Evolutionary conservation across 805 yeast genomes (phyloP).

Genomic region (Yamadazyma tumulicola): DNA sequence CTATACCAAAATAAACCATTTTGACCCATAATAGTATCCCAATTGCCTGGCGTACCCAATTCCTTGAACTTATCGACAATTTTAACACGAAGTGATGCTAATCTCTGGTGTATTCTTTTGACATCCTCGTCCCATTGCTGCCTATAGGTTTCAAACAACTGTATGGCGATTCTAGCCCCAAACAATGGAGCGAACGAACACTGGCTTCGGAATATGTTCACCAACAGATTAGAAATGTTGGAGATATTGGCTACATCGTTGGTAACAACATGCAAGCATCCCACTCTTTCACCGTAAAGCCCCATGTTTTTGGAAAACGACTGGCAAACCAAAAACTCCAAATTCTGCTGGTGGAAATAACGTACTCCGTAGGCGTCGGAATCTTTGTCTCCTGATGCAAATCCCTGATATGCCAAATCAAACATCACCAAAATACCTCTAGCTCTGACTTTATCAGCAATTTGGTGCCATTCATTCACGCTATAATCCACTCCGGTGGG

Average conservation of each 20-base stretch:
- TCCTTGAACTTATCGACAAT: constrained; percentile 26
- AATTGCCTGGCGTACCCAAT: constrained; percentile 42
- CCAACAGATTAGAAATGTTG: constrained; percentile 22
- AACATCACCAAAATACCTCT: constrained; percentile 28
- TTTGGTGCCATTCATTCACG: constrained; percentile 33
- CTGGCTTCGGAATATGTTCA: constrained; percentile 34
- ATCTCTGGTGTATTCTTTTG: constrained; percentile 24
- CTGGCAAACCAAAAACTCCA: constrained; percentile 27
- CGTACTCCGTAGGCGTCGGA: constrained; percentile 43
- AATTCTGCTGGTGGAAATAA: constrained; percentile 33
- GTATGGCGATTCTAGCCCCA: constrained; percentile 41
- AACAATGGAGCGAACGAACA: constrained; percentile 46
- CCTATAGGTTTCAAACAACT: constrained; percentile 25
- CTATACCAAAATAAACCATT: constrained; percentile 45
- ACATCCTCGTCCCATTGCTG: constrained; percentile 37
- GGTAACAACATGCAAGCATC: constrained; percentile 32
- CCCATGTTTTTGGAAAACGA: constrained; percentile 44
- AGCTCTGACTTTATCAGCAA: constrained; percentile 22
- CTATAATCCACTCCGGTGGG: constrained; percentile 43
- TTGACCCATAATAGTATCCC: constrained; percentile 35
- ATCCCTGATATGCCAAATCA: constrained; percentile 44
- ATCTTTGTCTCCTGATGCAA: constrained; percentile 56
- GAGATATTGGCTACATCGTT: constrained; percentile 15
- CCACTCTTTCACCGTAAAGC: constrained; percentile 39
- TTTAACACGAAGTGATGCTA: constrained; percentile 27